Evolutionary conservation across 2,329 filamentous ascomycete genomes (phyloP).

Genomic region (Chaetothyriales sp.): DNA sequence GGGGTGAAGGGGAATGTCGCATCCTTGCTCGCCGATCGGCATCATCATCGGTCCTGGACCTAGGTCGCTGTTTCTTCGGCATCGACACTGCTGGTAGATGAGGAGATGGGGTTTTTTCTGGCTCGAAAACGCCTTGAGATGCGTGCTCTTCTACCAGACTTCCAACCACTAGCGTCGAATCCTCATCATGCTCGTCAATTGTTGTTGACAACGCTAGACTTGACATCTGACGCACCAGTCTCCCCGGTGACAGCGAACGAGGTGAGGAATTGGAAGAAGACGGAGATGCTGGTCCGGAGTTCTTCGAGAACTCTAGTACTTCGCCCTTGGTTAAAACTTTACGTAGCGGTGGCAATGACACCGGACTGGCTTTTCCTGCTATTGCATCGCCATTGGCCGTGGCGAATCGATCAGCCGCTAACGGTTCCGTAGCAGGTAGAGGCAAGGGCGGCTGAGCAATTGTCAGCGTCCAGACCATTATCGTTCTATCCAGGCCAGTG

Average conservation of each 20-base stretch:
- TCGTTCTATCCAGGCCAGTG: conserved; percentile 64
- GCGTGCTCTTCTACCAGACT: conserved; percentile 18
- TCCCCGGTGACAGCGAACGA: conserved; percentile 34
- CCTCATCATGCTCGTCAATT: conserved; percentile 21
- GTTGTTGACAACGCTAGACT: conserved; percentile 32
- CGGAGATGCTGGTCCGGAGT: conserved; percentile 31
- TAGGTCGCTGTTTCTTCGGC: conserved; percentile 18
- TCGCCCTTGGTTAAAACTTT: conserved; percentile 80
- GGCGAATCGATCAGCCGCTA: background rate
- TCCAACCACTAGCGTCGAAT: conserved; percentile 19
- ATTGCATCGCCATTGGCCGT: conserved; percentile 20
- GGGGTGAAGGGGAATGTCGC: conserved; percentile 14
- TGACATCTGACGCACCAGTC: conserved; percentile 43
- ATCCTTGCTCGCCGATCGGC: conserved; percentile 1
- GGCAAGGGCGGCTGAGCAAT: conserved; percentile 23
- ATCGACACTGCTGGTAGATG: conserved; percentile 24
- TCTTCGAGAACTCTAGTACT: conserved; percentile 59
- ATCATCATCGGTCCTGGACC: conserved; percentile 6
- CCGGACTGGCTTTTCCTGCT: conserved; percentile 36
- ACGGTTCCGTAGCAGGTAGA: conserved; percentile 23
- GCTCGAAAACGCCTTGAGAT: conserved; percentile 19
- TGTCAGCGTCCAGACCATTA: conserved; percentile 60
- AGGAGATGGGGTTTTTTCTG: conserved; percentile 27
- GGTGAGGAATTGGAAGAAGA: conserved; percentile 30
- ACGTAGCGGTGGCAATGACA: conserved; percentile 59